Evolutionary conservation across 1,284 basidiomycete genomes (phyloP).

Genomic region (Ustilago bromivora): DNA sequence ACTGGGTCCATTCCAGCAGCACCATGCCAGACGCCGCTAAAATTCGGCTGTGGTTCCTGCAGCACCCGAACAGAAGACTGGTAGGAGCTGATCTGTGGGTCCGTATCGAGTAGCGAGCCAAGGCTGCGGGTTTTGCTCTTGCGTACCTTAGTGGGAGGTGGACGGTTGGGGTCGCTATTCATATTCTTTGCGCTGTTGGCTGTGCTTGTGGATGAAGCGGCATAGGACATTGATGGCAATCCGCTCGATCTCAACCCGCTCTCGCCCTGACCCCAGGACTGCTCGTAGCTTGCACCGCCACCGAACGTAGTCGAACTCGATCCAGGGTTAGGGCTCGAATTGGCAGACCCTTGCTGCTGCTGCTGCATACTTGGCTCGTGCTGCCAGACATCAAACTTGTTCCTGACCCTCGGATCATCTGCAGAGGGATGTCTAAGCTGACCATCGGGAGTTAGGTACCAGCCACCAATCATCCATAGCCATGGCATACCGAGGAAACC

Average conservation of each 20-base stretch:
- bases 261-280: constrained; percentile 13
- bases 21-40: constrained; percentile 10
- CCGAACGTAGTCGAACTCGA: constrained; percentile 15
- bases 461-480: constrained; percentile 65
- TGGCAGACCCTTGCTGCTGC: constrained; percentile 10
- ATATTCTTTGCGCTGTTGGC: constrained; percentile 31
- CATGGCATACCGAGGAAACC: constrained; percentile 65
- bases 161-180: constrained; percentile 32
- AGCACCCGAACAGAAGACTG: constrained; percentile 49
- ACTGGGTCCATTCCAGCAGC: constrained; percentile 20
- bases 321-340: constrained; percentile 20
- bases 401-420: constrained; percentile 18
- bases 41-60: constrained; percentile 17
- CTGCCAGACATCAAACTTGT: constrained; percentile 49
- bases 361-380: constrained; percentile 52
- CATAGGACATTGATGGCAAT: constrained; percentile 32
- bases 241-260: constrained; percentile 8
- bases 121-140: constrained; percentile 42
- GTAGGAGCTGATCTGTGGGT: constrained; percentile 52
- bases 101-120: constrained; percentile 38
- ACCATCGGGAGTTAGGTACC: constrained; percentile 50
- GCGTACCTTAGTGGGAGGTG: constrained; percentile 29
- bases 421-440: constrained; percentile 29
- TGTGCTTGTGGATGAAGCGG: constrained; percentile 32
- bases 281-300: constrained; percentile 16